phyloP scores from a whole-genome alignment of 2,329 filamentous ascomycete genomes.

The Cadophora sp. region DNA sequence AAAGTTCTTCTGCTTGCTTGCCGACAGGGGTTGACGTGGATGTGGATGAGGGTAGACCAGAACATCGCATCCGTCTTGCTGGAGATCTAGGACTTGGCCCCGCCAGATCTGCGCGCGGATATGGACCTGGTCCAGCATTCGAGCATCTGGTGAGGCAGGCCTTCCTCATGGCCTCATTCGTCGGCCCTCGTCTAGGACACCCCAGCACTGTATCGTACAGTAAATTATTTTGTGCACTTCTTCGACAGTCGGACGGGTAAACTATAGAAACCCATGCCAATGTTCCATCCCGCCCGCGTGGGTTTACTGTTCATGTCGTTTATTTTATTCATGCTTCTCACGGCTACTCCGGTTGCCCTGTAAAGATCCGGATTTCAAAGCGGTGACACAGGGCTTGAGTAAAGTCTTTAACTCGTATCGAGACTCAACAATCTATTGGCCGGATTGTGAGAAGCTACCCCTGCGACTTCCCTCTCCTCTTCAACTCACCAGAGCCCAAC shows the following conservation, averaged over 20 bases:
- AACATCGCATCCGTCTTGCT: not conserved
- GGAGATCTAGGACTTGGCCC: constrained; percentile 21
- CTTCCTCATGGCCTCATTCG: constrained; percentile 22
- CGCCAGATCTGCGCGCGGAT: constrained; percentile 30
- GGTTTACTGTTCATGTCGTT: not conserved
- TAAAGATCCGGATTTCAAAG: not conserved
- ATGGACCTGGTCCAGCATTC: constrained; percentile 10
- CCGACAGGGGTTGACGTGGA: no score
- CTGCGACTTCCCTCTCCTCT: not conserved
- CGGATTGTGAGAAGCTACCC: not conserved
- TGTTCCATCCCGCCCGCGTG: constrained; percentile 13
- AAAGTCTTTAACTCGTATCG: constrained; percentile 1
- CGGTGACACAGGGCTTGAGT: constrained; percentile 16
- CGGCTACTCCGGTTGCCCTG: constrained; percentile 11
- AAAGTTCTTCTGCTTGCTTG: no score
- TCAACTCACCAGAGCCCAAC: not conserved
- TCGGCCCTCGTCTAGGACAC: constrained; percentile 15
- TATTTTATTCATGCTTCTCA: not conserved
- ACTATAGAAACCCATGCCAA: constrained; percentile 5
- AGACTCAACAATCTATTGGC: constrained; percentile 5
- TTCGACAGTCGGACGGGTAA: constrained; percentile 20
- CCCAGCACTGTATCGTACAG: not conserved
- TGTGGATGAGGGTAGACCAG: not conserved
- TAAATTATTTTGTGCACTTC: constrained; percentile 14
- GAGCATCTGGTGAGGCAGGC: no score